Evolutionary conservation across 148 eudicot genomes (phyloP), one percentile per base, ranked within the genome.

Genomic region (Drosera capensis): DNA sequence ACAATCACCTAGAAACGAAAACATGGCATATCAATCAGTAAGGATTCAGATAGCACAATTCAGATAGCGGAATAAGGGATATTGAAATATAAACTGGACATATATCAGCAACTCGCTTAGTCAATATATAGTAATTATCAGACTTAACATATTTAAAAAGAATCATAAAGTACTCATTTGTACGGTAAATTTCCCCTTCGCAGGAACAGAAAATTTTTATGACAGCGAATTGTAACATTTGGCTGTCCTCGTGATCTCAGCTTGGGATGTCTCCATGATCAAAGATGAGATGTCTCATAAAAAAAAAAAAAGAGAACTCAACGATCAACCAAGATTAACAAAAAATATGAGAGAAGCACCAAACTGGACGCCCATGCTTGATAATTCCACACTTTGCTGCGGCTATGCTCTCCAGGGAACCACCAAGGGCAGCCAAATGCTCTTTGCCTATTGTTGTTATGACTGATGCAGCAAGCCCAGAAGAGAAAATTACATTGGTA

Each of bases 401-500:
- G 23, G 99, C 94, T 58, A 90, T 85, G 67, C 99, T 80, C 60
- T 84, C 85, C 70, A 90, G 61, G 54, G 88, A 80, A 46, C 95
- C 99, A 46, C 93, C 95, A 56, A 90, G 94, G 60, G 95, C 95
- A 65, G 78, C 95, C 67, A 90, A 43, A 72, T 90, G 99, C 67
- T 90, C 95, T 46, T 60, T 71, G 38, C 95, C 87, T 58, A 90
- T 70, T 38, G 94, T 75, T 34, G 99, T 80, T 68, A 90, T 80
- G 43, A 85, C 55, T 56, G 99, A 74, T 20, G 65, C 74, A 28
- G 78, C 82, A 59, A 90, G 95, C 23, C 57, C 75, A 34, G 84
- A 71, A 49, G 78, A 73, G 28, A 74, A 56, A 18, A 90, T 52
- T 25, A 90, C 38, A 46, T 90, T 84, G 48, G 99, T 90, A 29